A percentile compares a stretch with the other conserved stretches of the same genome.
These are phyloP conservation scores for Amylostereum areolatum DNA, from an alignment of 1,284 basidiomycete species.

Conservation along the genomic window DNA sequence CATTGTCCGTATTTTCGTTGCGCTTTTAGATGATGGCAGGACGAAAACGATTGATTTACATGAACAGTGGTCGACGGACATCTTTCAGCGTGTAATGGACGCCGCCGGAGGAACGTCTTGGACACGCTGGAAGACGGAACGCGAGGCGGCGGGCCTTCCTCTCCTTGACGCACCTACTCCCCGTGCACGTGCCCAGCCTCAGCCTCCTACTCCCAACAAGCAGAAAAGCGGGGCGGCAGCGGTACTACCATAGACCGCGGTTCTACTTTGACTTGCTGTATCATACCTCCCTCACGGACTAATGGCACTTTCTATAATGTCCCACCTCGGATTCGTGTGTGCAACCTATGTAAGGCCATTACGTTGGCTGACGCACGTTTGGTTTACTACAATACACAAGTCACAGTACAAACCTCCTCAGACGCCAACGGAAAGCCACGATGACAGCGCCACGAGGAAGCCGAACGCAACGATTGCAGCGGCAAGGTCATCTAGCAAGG, in stretches of 20 bases:
- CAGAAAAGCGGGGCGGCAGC: slow-evolving; percentile 43
- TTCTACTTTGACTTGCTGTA: not conserved
- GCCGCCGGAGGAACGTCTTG: slow-evolving; percentile 53
- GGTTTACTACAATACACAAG: not conserved
- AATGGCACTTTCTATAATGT: too few relatives aligned
- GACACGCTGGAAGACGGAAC: slow-evolving; percentile 48
- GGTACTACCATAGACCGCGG: slow-evolving; percentile 34
- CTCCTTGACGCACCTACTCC: slow-evolving; percentile 32
- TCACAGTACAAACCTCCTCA: slow-evolving; percentile 4
- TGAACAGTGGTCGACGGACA: slow-evolving; percentile 62
- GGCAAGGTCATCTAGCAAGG: slow-evolving; percentile 65
- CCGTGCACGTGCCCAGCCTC: not conserved
- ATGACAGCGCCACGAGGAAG: slow-evolving; percentile 19
- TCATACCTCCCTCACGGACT: too few relatives aligned
- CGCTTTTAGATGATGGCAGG: slow-evolving; percentile 46
- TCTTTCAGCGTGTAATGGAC: slow-evolving; percentile 65
- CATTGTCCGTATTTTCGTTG: not conserved
- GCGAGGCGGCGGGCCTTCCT: slow-evolving; percentile 38
- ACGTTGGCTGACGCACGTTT: not conserved
- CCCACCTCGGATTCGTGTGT: too few relatives aligned
- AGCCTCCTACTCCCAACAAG: slow-evolving; percentile 14
- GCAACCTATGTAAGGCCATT: too few relatives aligned
- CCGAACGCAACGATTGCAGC: slow-evolving; percentile 49
- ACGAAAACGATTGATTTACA: slow-evolving; percentile 45
- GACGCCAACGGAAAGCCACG: not conserved